These are phyloP conservation scores for Lachnum nothofagi DNA, from an alignment of 2,329 filamentous ascomycete genomes.

Conservation along the genomic window DNA sequence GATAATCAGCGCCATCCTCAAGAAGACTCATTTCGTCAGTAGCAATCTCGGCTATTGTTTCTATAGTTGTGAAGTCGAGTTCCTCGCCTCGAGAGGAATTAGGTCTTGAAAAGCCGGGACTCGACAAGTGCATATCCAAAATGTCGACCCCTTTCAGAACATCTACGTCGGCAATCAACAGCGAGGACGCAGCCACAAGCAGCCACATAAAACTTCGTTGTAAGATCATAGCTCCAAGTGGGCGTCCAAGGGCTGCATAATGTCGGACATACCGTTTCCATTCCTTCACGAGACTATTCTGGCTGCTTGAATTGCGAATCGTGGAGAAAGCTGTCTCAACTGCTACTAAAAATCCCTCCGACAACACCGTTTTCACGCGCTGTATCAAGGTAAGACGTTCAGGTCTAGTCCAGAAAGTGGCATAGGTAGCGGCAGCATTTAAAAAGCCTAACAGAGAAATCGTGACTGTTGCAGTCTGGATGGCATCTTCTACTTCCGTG, in stretches of 20 bases:
- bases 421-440: slow-evolving; percentile 71
- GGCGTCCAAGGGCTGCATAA: slow-evolving; percentile 73
- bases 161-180: slow-evolving; percentile 62
- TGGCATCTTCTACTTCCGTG: slow-evolving; percentile 55
- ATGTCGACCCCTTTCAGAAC: slow-evolving; percentile 58
- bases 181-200: slow-evolving; percentile 70
- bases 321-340: slow-evolving; percentile 88
- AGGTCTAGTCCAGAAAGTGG: slow-evolving; percentile 72
- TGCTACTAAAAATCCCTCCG: slow-evolving; percentile 77
- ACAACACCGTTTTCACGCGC: slow-evolving; percentile 66
- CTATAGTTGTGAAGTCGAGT: slow-evolving; percentile 51
- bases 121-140: slow-evolving; percentile 66
- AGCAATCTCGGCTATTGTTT: slow-evolving; percentile 65
- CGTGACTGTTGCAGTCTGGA: slow-evolving; percentile 68
- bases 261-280: slow-evolving; percentile 85
- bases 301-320: slow-evolving; percentile 70
- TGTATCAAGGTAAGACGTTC: slow-evolving; percentile 71
- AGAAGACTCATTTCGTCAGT: slow-evolving; percentile 79
- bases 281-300: slow-evolving; percentile 64
- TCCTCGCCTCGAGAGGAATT: slow-evolving; percentile 40
- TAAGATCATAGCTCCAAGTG: slow-evolving; percentile 84
- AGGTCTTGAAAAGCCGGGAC: slow-evolving; percentile 37
- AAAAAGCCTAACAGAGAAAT: slow-evolving; percentile 88
- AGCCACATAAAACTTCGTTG: slow-evolving; percentile 85
- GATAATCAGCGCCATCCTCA: slow-evolving; percentile 84